These are phyloP conservation scores for Ceratocystis destructans DNA, from an alignment of 2,329 filamentous ascomycete species.

Conservation along the genomic window DNA sequence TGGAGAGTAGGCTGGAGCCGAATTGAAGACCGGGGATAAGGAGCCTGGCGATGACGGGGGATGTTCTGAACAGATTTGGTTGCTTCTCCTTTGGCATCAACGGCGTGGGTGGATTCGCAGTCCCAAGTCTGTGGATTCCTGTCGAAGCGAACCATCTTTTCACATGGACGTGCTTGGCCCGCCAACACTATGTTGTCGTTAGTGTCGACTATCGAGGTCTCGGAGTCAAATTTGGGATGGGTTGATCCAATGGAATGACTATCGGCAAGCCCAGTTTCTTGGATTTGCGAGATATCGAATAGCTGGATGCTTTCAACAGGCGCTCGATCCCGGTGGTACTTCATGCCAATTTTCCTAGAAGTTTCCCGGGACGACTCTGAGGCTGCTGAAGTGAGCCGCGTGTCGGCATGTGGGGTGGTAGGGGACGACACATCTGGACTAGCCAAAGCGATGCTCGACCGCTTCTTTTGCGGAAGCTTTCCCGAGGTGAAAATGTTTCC, in stretches of 20 bases:
- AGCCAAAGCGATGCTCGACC: neutral
- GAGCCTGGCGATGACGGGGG: conserved; percentile 2
- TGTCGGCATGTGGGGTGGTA: neutral
- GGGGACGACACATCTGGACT: neutral
- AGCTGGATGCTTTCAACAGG: neutral
- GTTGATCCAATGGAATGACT: neutral
- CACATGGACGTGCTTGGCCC: neutral
- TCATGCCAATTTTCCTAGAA: neutral
- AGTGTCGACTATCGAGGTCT: neutral
- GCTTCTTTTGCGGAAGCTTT: conserved; percentile 21
- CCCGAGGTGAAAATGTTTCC: conserved; percentile 36
- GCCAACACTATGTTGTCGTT: neutral
- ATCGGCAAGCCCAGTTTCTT: neutral
- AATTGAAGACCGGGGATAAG: neutral
- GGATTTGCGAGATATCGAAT: conserved; percentile 3
- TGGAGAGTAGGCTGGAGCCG: neutral
- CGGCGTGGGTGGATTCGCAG: conserved; percentile 4
- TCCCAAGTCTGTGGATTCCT: conserved; percentile 12
- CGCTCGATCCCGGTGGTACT: neutral
- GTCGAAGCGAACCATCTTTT: conserved; percentile 11
- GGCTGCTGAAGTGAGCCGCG: neutral
- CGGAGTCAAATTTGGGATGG: neutral
- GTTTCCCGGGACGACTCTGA: conserved; percentile 7
- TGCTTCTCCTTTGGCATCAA: neutral
- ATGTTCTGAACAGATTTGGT: neutral